Conservation (phyloP, 2,329 filamentous ascomycete species). For the Sarocladium oryzae region DNA sequence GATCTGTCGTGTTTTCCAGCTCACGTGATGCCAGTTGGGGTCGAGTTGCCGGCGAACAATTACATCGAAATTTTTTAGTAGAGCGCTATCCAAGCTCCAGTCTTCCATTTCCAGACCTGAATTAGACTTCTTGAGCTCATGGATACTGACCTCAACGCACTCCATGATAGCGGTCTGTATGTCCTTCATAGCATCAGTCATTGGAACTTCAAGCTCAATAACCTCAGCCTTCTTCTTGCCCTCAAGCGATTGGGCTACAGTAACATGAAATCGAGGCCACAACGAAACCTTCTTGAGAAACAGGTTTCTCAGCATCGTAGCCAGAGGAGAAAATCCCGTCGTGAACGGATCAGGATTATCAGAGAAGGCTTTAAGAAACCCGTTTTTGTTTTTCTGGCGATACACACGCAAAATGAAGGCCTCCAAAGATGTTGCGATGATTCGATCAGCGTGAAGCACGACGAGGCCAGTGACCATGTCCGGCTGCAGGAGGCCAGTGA, state of each 20-base stretch:
- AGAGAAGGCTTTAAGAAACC: slow-evolving; percentile 93
- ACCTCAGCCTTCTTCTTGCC: slow-evolving; percentile 92
- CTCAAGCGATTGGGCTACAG: slow-evolving; percentile 83
- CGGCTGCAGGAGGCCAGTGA: slow-evolving; percentile 76
- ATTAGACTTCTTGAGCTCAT: slow-evolving; percentile 88
- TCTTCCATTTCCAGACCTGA: slow-evolving; percentile 90
- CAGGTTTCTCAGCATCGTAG: slow-evolving; percentile 82
- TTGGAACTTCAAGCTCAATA: slow-evolving; percentile 90
- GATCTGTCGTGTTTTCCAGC: slow-evolving; percentile 91
- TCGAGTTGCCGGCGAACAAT: slow-evolving; percentile 85
- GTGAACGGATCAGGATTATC: slow-evolving; percentile 90
- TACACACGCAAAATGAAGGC: slow-evolving; percentile 94
- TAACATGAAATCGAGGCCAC: slow-evolving; percentile 90
- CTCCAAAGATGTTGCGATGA: slow-evolving; percentile 81
- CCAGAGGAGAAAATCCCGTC: slow-evolving; percentile 77
- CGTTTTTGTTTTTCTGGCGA: slow-evolving; percentile 86
- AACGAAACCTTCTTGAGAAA: slow-evolving; percentile 84
- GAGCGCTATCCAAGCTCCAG: slow-evolving; percentile 89
- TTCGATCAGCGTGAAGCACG: slow-evolving; percentile 80
- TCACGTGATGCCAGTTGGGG: slow-evolving; percentile 95
- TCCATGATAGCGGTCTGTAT: slow-evolving; percentile 95
- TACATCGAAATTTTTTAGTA: slow-evolving; percentile 87
- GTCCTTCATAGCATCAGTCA: slow-evolving; percentile 88
- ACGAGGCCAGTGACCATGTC: slow-evolving; percentile 82
- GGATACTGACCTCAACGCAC: slow-evolving; percentile 90